Evolutionary conservation across 2,329 filamentous ascomycete species (phyloP), one percentile per base, ranked within the genome.

Genomic region (Zarea fungicola): DNA sequence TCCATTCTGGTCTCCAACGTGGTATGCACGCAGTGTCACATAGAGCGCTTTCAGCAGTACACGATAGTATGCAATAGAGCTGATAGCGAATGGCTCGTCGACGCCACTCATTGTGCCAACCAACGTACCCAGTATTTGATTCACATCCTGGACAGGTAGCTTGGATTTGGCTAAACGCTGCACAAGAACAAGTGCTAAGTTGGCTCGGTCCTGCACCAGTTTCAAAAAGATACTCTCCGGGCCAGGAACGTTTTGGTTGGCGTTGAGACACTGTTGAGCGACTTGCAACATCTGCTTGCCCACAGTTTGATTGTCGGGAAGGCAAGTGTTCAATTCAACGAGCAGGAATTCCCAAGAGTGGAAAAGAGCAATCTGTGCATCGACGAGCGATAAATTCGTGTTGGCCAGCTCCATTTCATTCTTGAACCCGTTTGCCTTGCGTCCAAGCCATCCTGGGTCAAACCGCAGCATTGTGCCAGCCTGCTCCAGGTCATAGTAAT

Each of bases 311-410:
- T 74, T 71, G 29, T 69, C 65, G 2, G 75, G 75, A n/a, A 81
- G 66, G 52, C 75, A 80, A 31, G 81, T 81, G 62, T 86, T 89
- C 42, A 99, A 77, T 60, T 96, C 92, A 42, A 93, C 76, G 13
- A 92, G 80, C 8, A 99, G 76, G 51, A 89, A 84, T 64, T 95
- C 91, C 89, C 92, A 97, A 48, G 89, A 87, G 58, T 89, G 83
- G 55, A 96, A 85, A 16, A 99, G 79, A 36, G 83, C 80, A 55
- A 93, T 84, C 70, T 99, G 90, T 21, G 92, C 88, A 64, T 97
- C 90, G 28, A 99, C 89, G 28, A 96, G 74, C 21, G 91, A 95
- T 45, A 99, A 66, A 65, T 99, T 97, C 54, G 86, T 73, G 65
- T 99, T 99, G 35, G 92, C 93, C 52, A 83, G 83, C 59, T 84